These are phyloP conservation scores for Calycina marina DNA, from an alignment of 2,329 filamentous ascomycete species.

Conservation along the genomic window DNA sequence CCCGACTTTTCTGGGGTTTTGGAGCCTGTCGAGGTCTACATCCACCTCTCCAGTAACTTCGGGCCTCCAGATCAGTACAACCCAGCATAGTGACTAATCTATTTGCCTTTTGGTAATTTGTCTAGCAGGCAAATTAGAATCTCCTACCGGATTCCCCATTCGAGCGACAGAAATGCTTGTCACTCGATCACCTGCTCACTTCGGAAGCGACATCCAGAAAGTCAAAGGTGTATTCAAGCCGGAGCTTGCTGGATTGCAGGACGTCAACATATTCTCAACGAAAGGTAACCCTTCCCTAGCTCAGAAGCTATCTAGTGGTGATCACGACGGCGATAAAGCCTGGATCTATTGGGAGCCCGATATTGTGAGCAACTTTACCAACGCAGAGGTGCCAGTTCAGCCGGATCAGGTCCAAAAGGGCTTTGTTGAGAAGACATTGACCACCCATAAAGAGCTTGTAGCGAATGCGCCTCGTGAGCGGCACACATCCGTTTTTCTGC, in stretches of 20 bases:
- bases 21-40: slow-evolving; percentile 49
- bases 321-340: slow-evolving; percentile 68
- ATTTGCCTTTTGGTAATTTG: too few species aligned
- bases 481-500: too few species aligned
- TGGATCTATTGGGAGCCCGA: slow-evolving; percentile 62
- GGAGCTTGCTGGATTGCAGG: slow-evolving; percentile 51
- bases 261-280: slow-evolving; percentile 65
- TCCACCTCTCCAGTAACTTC: slow-evolving; percentile 57
- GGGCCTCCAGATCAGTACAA: too few species aligned
- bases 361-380: slow-evolving; percentile 52
- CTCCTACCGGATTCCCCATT: slow-evolving; percentile 37
- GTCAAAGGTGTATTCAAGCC: slow-evolving; percentile 43
- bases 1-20: slow-evolving; percentile 50
- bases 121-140: slow-evolving; percentile 38
- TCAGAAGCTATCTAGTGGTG: slow-evolving; percentile 59
- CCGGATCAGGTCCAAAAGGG: slow-evolving; percentile 32
- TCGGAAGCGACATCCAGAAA: slow-evolving; percentile 58
- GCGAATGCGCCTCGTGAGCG: too few species aligned
- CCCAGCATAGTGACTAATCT: too few species aligned
- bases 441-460: slow-evolving; percentile 22
- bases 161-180: slow-evolving; percentile 48
- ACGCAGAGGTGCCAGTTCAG: slow-evolving; percentile 34
- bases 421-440: slow-evolving; percentile 34
- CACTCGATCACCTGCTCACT: slow-evolving; percentile 53
- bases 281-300: slow-evolving; percentile 49